These are phyloP conservation scores for Aegilops longissima DNA, from an alignment of 176 grass and related monocot genomes.

Conservation along the genomic window DNA sequence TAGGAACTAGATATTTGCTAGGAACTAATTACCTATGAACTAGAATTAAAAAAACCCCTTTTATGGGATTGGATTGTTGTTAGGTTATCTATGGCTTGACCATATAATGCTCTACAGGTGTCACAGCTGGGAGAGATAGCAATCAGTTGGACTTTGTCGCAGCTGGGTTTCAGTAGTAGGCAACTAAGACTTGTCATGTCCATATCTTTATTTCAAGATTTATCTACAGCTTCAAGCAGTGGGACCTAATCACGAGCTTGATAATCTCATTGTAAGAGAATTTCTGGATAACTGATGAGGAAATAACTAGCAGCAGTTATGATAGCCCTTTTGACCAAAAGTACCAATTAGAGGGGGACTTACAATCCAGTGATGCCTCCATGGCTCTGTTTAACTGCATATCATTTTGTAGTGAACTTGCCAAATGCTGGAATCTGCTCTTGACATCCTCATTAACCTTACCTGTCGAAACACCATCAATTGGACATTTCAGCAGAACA, in stretches of 20 bases:
- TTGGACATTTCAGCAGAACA: neutral
- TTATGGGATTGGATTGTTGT: too few relatives aligned
- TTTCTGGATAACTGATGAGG: conserved; percentile 9
- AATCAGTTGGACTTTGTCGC: too few relatives aligned
- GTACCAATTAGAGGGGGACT: neutral
- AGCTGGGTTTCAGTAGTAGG: too few relatives aligned
- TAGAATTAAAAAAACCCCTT: neutral
- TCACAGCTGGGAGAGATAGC: too few relatives aligned
- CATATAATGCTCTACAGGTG: too few relatives aligned
- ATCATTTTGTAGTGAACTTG: conserved; percentile 69
- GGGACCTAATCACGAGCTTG: too few relatives aligned
- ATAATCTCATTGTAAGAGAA: too few relatives aligned
- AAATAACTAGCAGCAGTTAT: conserved; percentile 32
- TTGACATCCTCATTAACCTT: conserved; percentile 74
- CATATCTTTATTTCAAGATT: too few relatives aligned
- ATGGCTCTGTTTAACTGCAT: conserved; percentile 71
- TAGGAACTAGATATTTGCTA: neutral
- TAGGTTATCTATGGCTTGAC: too few relatives aligned
- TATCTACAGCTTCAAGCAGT: too few relatives aligned
- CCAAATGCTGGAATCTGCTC: conserved; percentile 68
- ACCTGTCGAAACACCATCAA: conserved; percentile 38
- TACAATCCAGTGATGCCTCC: conserved; percentile 84
- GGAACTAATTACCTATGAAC: neutral
- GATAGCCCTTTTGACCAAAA: conserved; percentile 30
- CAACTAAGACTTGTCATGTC: too few relatives aligned